These are phyloP conservation scores for Glycine latifolia DNA, from an alignment of 306 rosid genomes.

Conservation along the genomic window DNA sequence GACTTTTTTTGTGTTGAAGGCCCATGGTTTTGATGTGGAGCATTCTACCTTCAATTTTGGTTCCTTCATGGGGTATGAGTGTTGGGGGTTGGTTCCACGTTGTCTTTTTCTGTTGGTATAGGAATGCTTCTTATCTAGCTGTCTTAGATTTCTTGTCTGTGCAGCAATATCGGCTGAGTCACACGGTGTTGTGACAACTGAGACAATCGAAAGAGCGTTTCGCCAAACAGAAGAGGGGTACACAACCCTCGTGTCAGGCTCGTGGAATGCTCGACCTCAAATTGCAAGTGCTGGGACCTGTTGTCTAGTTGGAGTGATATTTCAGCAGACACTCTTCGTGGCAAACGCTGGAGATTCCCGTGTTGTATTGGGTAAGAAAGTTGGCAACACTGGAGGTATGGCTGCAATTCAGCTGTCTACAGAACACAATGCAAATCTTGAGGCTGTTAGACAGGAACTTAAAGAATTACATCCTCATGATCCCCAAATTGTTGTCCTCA, in stretches of 20 bases:
- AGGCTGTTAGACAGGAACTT: conserved; percentile 72
- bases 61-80: conserved; percentile 39
- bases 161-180: conserved; percentile 67
- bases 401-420: conserved; percentile 79
- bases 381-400: conserved; percentile 71
- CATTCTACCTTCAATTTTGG: conserved; percentile 19
- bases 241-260: conserved; percentile 65
- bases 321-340: conserved; percentile 71
- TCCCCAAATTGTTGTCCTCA: conserved; percentile 74
- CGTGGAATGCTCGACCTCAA: conserved; percentile 63
- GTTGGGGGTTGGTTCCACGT: conserved; percentile 37
- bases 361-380: conserved; percentile 80
- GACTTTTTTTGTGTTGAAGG: conserved; percentile 26
- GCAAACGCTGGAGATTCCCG: conserved; percentile 88
- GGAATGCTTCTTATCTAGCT: conserved; percentile 58
- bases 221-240: conserved; percentile 72
- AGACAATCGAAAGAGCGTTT: conserved; percentile 67
- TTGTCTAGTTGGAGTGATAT: conserved; percentile 81
- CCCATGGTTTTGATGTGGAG: conserved; percentile 32
- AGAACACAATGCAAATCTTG: conserved; percentile 80
- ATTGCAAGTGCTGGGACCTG: conserved; percentile 78
- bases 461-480: conserved; percentile 70
- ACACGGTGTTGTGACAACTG: conserved; percentile 60
- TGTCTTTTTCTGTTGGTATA: conserved; percentile 38
- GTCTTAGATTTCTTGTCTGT: conserved; percentile 62